Base-by-base conservation (phyloP, 441 rosid species). In the Gossypium laxum region DNA sequence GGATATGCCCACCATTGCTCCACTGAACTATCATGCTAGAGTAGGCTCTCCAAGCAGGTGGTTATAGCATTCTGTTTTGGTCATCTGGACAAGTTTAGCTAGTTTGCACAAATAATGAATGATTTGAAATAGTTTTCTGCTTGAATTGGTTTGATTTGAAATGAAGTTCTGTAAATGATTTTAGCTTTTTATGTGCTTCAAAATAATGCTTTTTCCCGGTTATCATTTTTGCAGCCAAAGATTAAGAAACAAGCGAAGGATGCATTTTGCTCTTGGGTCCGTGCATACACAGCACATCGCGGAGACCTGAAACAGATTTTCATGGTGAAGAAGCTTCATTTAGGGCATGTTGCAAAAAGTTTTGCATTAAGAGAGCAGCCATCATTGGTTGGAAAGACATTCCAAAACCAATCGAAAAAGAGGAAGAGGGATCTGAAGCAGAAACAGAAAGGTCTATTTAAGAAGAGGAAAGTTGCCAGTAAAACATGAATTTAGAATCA, bases 301-400 rank as follows among this genome's bases (percentile, higher is more conserved):
- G 97, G 97, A 69, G 97, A 89, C 72, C 86, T 91, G 71, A 93
- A 91, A 77, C 82, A 89, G 61, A 91, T 92, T 5, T 94, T 91
- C 66, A 81, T 84, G 82, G 90, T 90, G 75, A 92, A 94, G 86
- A 91, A 86, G 67, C 96, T 93, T 82, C 97, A 93, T 74, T 70
- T 93, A 51, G 98, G 98, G 61, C 96, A 93, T 78, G 97, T 88
- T 24, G 97, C 97, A 34, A 93, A 87, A 80, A 91, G 97, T 82
- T 93, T 93, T 82, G 97, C 93, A 19, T 69, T 93, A 77, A 89
- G 86, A 82, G 96, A 93, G 47, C 96, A 89, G 63, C 97, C 97
- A 6, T 91, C 97, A 8, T 75, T 89, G 75, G 96, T 91, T 3
- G 96, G 93, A 2, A 82, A 80, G 50, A 78, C 96, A 24, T 89